Conservation (phyloP, 2,329 filamentous ascomycete species). For the Trichoderma lentiforme region DNA sequence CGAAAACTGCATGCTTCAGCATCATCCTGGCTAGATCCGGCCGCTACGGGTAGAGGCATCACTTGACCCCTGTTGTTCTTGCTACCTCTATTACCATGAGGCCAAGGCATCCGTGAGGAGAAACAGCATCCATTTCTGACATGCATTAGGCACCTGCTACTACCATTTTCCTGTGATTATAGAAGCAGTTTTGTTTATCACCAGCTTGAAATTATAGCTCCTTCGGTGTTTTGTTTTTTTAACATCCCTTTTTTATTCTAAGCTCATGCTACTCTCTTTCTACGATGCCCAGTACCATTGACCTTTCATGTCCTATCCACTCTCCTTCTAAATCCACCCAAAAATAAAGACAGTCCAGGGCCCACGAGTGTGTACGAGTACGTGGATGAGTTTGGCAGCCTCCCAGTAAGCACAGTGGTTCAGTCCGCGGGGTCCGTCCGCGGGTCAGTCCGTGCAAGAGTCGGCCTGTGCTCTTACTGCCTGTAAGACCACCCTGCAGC, state of each 20-base stretch:
- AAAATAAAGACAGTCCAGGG: neutral
- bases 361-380: neutral
- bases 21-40: neutral
- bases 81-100: neutral
- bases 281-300: neutral
- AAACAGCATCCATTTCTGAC: neutral
- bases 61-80: neutral
- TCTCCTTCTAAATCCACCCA: neutral
- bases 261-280: neutral
- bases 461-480: neutral
- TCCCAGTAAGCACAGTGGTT: neutral
- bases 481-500: neutral
- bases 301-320: too few relatives aligned
- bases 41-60: neutral
- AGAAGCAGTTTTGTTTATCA: neutral
- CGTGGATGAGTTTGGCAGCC: neutral
- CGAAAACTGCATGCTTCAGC: neutral
- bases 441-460: neutral
- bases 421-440: neutral
- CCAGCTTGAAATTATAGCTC: neutral
- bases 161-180: neutral
- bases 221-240: neutral
- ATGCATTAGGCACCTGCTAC: neutral
- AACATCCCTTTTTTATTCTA: neutral
- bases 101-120: neutral